Base-by-base conservation (phyloP, 805 yeast genomes). In the Metschnikowia lachancei region DNA sequence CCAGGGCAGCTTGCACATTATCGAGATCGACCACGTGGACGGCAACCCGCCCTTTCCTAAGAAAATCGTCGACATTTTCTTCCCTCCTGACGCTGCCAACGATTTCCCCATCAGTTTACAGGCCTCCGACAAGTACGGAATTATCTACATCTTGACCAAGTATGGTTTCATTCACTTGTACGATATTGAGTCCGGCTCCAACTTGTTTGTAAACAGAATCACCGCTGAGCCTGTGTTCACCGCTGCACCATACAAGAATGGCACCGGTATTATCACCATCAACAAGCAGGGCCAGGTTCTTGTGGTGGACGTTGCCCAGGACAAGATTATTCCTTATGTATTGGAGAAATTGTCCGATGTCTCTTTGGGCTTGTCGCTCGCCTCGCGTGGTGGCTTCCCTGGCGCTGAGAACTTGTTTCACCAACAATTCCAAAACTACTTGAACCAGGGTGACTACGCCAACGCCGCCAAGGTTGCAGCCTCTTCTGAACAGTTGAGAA, bases 401-500 rank as follows among this genome's bases (percentile, higher is more conserved):
- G 99, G 99, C 55, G 99, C 98, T 40, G 99, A 94, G 65, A 83
- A 82, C 60, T 76, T 94, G 53, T 91, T 94, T 69, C 72, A 77
- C 49, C 96, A 90, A 69, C 98, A 92, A 70, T 94, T 94, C 72
- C 95, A 90, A 61, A 82, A 83, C 64, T 78, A 84, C 59, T 76
- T 94, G 59, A 79, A 81, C 54, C 82, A 82, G 57, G 97, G 97
- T 57, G 94, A 90, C 65, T 94, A 90, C 63, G 76, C 82, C 46
- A 83, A 84, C 58, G 99, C 99, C 44, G 99, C 98, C 41, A 89
- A 89, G 70, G 87, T 92, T 49, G 99, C 99, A 32, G 98, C 98
- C 12, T 84, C 96, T 32, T 87, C 96, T 13, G 89, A 88, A 46
- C 89, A 88, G 61, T 76, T 94, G 69, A 83, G 99, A 74, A 91